Evolutionary conservation across 352 stramenopile genomes (phyloP).

Genomic region (Phytophthora podocarpi): DNA sequence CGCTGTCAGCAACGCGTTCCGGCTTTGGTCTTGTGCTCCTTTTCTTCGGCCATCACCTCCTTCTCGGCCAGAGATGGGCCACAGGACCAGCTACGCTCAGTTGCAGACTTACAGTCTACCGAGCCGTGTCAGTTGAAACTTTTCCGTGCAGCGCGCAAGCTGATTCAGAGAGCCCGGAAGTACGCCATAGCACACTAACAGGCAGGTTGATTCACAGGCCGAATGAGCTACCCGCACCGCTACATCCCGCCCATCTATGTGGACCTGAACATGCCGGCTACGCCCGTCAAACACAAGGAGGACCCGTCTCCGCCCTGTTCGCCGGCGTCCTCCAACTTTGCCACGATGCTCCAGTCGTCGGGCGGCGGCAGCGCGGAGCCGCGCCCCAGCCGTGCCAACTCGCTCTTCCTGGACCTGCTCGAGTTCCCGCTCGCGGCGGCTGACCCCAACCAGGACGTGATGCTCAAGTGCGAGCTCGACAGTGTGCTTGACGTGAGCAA

Average conservation of each 20-base stretch:
- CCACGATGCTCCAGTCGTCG: conserved; percentile 20
- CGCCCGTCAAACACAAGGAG: conserved; percentile 32
- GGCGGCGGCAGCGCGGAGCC: conserved; percentile 20
- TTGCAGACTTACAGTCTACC: conserved; percentile 17
- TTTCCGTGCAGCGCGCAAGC: conserved; percentile 32
- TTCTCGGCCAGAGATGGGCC: conserved; percentile 12
- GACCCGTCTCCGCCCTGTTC: conserved; percentile 15
- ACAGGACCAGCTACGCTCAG: conserved; percentile 21
- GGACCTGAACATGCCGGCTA: conserved; percentile 41
- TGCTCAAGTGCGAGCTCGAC: conserved; percentile 47
- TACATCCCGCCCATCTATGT: conserved; percentile 49
- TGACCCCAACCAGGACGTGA: conserved; percentile 33
- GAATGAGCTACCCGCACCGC: conserved; percentile 44
- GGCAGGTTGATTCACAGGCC: not conserved
- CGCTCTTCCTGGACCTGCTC: conserved; percentile 39
- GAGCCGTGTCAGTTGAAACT: conserved; percentile 32
- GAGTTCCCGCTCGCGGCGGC: conserved; percentile 31
- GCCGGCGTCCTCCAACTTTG: conserved; percentile 27
- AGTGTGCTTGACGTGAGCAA: conserved; percentile 38
- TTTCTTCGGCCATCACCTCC: conserved; percentile 19
- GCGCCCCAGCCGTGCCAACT: conserved; percentile 39
- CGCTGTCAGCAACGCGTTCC: conserved; percentile 21
- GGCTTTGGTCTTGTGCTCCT: conserved; percentile 28
- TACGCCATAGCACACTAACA: not conserved
- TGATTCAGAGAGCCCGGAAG: not conserved